Percentiles rank a stretch among this genome's conserved stretches.
phyloP scores from a whole-genome alignment of 2,329 filamentous ascomycete genomes.

The Phialocephala subalpina region DNA sequence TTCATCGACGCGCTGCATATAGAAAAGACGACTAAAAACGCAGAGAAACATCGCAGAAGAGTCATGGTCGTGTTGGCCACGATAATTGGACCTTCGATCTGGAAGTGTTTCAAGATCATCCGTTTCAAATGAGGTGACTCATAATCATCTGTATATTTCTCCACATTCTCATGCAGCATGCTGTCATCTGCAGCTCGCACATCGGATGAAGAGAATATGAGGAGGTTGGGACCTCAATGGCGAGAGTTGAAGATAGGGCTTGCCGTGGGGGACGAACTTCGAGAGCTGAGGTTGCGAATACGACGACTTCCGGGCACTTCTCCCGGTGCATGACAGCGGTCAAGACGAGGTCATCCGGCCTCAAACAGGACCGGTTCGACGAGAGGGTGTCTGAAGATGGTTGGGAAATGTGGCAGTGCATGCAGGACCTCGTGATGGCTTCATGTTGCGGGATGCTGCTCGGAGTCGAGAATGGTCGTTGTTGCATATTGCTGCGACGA shows the following conservation, averaged over 20 bases:
- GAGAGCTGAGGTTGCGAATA: background rate
- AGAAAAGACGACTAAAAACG: conserved; percentile 21
- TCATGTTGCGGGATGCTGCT: background rate
- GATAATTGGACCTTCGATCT: conserved; percentile 27
- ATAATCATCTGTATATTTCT: conserved; percentile 33
- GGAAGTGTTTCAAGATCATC: conserved; percentile 38
- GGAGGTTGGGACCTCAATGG: conserved; percentile 16
- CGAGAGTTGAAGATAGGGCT: background rate
- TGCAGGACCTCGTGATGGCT: conserved; percentile 7
- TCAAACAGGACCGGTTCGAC: background rate
- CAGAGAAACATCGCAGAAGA: conserved; percentile 28
- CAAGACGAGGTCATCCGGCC: conserved; percentile 5
- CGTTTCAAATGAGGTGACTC: conserved; percentile 42
- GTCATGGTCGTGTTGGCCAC: conserved; percentile 32
- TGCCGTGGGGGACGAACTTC: conserved; percentile 5
- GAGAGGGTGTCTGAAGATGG: background rate
- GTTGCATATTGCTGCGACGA: background rate
- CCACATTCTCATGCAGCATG: conserved; percentile 32
- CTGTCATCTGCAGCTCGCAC: conserved; percentile 31
- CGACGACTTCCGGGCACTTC: background rate
- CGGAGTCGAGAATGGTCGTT: background rate
- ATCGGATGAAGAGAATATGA: conserved; percentile 19
- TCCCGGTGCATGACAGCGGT: conserved; percentile 7
- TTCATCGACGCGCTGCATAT: conserved; percentile 39
- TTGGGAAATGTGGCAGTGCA: conserved; percentile 3